Evolutionary conservation across 768 basidiomycete genomes (phyloP), one percentile per base, ranked within the genome.

Genomic region (Mrakia frigida): DNA sequence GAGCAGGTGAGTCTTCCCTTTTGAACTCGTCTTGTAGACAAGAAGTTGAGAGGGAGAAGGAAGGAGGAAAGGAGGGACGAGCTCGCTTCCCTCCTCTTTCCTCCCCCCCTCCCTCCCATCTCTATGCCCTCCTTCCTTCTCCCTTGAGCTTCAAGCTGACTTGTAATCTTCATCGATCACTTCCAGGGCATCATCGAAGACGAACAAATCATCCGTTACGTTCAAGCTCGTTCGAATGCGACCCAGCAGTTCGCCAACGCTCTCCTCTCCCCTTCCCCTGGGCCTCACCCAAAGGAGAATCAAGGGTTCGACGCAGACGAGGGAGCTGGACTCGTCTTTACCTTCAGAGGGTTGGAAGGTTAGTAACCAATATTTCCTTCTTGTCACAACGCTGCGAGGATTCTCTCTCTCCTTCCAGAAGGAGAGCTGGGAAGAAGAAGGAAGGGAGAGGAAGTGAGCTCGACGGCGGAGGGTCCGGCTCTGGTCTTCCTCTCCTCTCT

Each of bases 281-380:
- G 46, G 21, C 33, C 63, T 35, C 39, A 46, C 6, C 21, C 56
- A 9, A 73, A 53, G 25, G 16, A n/a, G 31, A 35, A 23, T 31
- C 16, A 35, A 6, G 76, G 76, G 41, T 77, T 77, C 52, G 63
- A 67, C 31, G 6, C 13, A n/a, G 76, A 77, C 65, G 76, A 77
- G 25, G 76, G 76, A 23, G 76, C 71, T 2, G 59, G 70, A 7
- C 31, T 77, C 28, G n/a, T 53, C n/a, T 77, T 77, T 37, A 68
- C 76, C 13, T 77, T 77, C 52, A 35, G 28, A 56, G 76, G 76
- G 6, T 50, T 77, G 25, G 59, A 77, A 56, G 76, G 76, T 77
- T 13, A 25, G 70, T 70, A 18, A 50, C 9, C n/a, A 39, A 13
- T 16, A 33, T 35, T 46, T 53, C 70, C 35, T 2, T 21, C 43